Evolutionary conservation across 805 yeast species (phyloP).

Genomic region (Naumovozyma baii): DNA sequence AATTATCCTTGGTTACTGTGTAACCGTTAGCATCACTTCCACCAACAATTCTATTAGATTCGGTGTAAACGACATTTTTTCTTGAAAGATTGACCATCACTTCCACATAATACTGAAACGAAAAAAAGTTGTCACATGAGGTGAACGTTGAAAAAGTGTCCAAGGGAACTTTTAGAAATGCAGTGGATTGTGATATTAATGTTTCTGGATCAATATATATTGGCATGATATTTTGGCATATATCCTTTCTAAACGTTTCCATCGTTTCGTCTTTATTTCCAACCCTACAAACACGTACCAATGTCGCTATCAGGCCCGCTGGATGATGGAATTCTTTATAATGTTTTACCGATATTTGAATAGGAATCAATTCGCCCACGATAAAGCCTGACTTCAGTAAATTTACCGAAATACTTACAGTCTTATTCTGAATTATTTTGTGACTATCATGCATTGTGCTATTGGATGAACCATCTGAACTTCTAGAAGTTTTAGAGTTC

Average conservation of each 20-base stretch:
- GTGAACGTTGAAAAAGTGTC: slow-evolving; percentile 80
- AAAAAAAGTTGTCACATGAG: slow-evolving; percentile 47
- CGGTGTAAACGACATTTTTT: slow-evolving; percentile 34
- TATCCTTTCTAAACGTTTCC: slow-evolving; percentile 67
- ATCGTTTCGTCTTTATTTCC: slow-evolving; percentile 43
- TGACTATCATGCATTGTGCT: not conserved
- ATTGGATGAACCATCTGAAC: not conserved
- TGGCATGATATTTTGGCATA: slow-evolving; percentile 69
- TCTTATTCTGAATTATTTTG: slow-evolving; percentile 11
- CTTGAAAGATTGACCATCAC: slow-evolving; percentile 74
- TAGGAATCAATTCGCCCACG: slow-evolving; percentile 71
- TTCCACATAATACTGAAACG: slow-evolving; percentile 79
- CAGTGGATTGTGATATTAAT: slow-evolving; percentile 45
- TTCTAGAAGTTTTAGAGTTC: slow-evolving; percentile 1
- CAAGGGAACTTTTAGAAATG: slow-evolving; percentile 64
- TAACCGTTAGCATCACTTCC: slow-evolving; percentile 12
- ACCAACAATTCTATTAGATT: slow-evolving; percentile 24
- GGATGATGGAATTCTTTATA: slow-evolving; percentile 59
- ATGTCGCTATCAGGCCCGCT: slow-evolving; percentile 67
- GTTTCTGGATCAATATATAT: slow-evolving; percentile 65
- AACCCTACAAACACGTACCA: slow-evolving; percentile 70
- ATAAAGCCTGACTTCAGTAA: slow-evolving; percentile 59
- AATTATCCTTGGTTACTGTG: not conserved
- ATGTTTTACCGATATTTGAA: slow-evolving; percentile 58
- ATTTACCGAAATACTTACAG: slow-evolving; percentile 36